Evolutionary conservation across 495 filamentous ascomycete genomes (phyloP).

Genomic region (Emericellopsis terricola): DNA sequence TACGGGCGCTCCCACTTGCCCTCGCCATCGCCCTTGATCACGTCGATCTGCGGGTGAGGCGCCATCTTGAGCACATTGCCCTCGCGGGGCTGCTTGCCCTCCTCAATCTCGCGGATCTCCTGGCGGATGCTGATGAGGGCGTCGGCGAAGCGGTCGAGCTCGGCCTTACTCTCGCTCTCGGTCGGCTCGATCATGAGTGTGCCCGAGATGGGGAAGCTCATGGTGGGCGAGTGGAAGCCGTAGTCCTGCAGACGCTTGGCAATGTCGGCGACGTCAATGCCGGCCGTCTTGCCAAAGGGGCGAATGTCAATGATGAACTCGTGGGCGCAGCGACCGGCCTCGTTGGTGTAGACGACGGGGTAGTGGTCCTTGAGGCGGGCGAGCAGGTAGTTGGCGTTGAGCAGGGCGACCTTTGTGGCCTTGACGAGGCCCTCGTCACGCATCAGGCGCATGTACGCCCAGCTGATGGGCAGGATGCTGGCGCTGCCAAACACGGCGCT

Average conservation of each 20-base stretch:
- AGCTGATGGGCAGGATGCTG: conserved; percentile 88
- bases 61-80: conserved; percentile 88
- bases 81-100: conserved; percentile 56
- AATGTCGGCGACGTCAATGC: conserved; percentile 89
- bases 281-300: conserved; percentile 65
- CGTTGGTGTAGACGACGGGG: conserved; percentile 80
- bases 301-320: conserved; percentile 96
- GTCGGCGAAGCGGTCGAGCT: conserved; percentile 89
- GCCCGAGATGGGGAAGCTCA: conserved; percentile 93
- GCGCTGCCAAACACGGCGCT: conserved; percentile 86
- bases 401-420: conserved; percentile 82
- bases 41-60: conserved; percentile 73
- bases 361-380: conserved; percentile 81
- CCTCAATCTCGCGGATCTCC: conserved; percentile 76
- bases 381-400: conserved; percentile 97
- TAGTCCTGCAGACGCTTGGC: conserved; percentile 97
- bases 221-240: conserved; percentile 95
- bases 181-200: conserved; percentile 99
- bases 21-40: conserved; percentile 39
- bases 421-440: conserved; percentile 75
- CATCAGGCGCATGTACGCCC: conserved; percentile 98
- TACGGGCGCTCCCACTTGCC: conserved; percentile 65
- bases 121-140: conserved; percentile 75
- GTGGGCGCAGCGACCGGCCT: conserved; percentile 76
- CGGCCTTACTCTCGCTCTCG: conserved; percentile 82